Conservation (phyloP, 768 basidiomycete genomes). For the Scleroderma citrinum region DNA sequence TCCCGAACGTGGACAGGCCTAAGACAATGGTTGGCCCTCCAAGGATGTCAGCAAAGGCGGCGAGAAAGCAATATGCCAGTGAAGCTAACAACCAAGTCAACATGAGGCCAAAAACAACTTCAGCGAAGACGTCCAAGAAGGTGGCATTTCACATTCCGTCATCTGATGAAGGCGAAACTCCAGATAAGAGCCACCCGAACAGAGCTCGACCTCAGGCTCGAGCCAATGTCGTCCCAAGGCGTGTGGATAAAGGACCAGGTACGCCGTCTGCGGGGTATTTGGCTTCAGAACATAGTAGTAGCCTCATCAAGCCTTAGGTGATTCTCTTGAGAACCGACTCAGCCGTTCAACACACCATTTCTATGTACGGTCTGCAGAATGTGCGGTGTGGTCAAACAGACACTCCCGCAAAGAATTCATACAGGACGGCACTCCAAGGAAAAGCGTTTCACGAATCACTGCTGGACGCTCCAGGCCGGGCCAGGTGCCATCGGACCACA, state of each 20-base stretch:
- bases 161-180: conserved; percentile 6
- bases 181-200: neutral
- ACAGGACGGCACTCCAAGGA: neutral
- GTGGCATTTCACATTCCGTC: conserved; percentile 15
- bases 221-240: neutral
- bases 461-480: neutral
- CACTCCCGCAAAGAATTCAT: neutral
- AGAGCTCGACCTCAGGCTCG: neutral
- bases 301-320: no score
- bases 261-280: neutral
- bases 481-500: neutral
- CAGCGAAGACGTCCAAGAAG: conserved; percentile 4
- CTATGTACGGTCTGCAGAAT: neutral
- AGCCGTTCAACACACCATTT: neutral
- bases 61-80: neutral
- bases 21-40: neutral
- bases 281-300: neutral
- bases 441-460: neutral
- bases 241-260: neutral
- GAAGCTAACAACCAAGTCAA: neutral
- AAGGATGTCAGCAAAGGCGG: neutral
- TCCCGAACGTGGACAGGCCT: neutral
- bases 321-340: no score
- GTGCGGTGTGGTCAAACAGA: neutral
- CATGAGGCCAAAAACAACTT: neutral